Percentiles rank a stretch among this genome's conserved stretches.
Evolutionary conservation across 345 rosid species (phyloP).

Genomic region (Bruguiera gymnorhiza): DNA sequence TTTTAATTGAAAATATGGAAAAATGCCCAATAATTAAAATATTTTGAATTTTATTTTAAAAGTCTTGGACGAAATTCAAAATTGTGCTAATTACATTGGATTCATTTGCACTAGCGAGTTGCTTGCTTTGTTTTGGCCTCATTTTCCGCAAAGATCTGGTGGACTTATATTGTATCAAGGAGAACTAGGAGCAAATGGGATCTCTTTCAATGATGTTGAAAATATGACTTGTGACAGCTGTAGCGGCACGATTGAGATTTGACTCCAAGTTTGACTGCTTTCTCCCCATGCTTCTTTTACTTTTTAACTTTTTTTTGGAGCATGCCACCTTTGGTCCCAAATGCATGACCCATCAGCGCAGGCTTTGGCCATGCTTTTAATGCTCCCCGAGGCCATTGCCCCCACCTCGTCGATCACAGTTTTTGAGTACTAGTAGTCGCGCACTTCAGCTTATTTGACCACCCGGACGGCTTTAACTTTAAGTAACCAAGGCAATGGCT

Average conservation of each 20-base stretch:
- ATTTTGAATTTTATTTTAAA: no score
- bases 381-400: constrained; percentile 11
- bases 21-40: no score
- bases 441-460: neutral
- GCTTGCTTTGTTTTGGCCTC: no score
- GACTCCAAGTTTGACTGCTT: neutral
- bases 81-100: no score
- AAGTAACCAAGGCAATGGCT: neutral
- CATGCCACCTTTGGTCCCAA: constrained; percentile 6
- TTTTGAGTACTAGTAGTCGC: neutral
- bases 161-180: no score
- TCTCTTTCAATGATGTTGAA: no score
- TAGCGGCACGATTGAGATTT: neutral
- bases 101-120: no score
- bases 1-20: no score
- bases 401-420: constrained; percentile 3
- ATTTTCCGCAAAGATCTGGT: no score
- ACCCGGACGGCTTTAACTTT: neutral
- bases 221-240: constrained; percentile 1
- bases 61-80: no score
- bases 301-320: neutral
- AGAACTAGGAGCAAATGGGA: no score
- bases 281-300: neutral
- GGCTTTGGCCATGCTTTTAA: constrained; percentile 9
- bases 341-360: constrained; percentile 11